Percentiles rank a stretch among this genome's conserved stretches.
phyloP scores from a whole-genome alignment of 2,329 filamentous ascomycete species.

The Lachnum nothofagi region DNA sequence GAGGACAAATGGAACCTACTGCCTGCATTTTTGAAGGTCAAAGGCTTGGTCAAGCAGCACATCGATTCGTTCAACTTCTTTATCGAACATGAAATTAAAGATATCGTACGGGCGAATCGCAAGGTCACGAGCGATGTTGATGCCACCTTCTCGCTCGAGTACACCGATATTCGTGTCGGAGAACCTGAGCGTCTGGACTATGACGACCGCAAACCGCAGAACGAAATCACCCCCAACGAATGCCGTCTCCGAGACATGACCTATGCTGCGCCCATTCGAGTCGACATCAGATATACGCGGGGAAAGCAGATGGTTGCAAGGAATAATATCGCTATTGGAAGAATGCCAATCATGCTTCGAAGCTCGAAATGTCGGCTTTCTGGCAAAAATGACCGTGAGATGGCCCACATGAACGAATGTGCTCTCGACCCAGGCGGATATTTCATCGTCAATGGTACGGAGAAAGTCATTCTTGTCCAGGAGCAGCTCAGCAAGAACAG shows the following conservation, averaged over 20 bases:
- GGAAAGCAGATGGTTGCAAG: slow-evolving; percentile 71
- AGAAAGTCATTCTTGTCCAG: slow-evolving; percentile 97
- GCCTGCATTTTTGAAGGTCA: slow-evolving; percentile 96
- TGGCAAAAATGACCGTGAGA: slow-evolving; percentile 77
- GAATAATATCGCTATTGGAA: slow-evolving; percentile 74
- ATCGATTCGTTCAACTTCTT: slow-evolving; percentile 97
- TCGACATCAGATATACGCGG: slow-evolving; percentile 85
- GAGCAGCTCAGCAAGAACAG: slow-evolving; percentile 99
- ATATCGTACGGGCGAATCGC: slow-evolving; percentile 88
- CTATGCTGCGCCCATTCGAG: slow-evolving; percentile 90
- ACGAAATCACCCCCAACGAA: slow-evolving; percentile 87
- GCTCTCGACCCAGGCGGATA: slow-evolving; percentile 94
- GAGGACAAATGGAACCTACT: slow-evolving; percentile 93
- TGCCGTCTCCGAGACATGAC: slow-evolving; percentile 94
- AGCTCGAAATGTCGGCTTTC: slow-evolving; percentile 88
- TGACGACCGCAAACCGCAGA: slow-evolving; percentile 64
- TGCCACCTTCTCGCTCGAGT: slow-evolving; percentile 86
- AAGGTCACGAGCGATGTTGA: slow-evolving; percentile 89
- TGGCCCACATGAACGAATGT: slow-evolving; percentile 92
- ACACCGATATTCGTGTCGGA: slow-evolving; percentile 84
- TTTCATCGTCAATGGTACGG: slow-evolving; percentile 94
- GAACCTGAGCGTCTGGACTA: slow-evolving; percentile 73
- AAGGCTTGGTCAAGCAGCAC: slow-evolving; percentile 85
- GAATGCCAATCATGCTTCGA: slow-evolving; percentile 94
- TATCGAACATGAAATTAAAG: slow-evolving; percentile 91